These are phyloP conservation scores for Hypoxylon subgilvum DNA, from an alignment of 495 filamentous ascomycete species.

Conservation along the genomic window DNA sequence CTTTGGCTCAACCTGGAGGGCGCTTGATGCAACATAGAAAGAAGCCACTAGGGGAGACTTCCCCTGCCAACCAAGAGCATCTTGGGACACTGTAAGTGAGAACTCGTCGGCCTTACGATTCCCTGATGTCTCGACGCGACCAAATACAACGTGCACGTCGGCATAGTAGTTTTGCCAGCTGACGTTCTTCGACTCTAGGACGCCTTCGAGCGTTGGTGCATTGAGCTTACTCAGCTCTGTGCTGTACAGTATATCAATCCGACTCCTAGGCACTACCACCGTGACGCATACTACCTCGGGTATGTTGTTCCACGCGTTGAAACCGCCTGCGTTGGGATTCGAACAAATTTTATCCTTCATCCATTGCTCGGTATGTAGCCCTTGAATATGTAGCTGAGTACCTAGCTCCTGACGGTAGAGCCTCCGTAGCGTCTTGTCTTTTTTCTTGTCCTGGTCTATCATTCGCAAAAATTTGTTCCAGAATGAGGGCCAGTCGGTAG, in stretches of 20 bases:
- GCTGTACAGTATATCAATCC: conserved; percentile 29
- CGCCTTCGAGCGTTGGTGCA: conserved; percentile 35
- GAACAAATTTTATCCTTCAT: conserved; percentile 14
- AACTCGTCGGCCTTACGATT: conserved; percentile 35
- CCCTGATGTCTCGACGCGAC: conserved; percentile 35
- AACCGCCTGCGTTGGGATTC: conserved; percentile 16
- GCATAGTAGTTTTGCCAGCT: conserved; percentile 38
- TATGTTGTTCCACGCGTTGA: conserved; percentile 40
- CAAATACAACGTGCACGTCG: conserved; percentile 45
- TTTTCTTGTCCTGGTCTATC: conserved; percentile 15
- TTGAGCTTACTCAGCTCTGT: conserved; percentile 15
- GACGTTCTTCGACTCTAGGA: conserved; percentile 22
- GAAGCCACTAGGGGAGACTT: conserved; percentile 48
- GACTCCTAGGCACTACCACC: conserved; percentile 41
- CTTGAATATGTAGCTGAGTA: conserved; percentile 39
- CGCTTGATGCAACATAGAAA: conserved; percentile 45
- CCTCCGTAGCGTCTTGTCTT: not conserved
- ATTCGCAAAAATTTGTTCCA: conserved; percentile 10
- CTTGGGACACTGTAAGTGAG: conserved; percentile 34
- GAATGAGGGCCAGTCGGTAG: conserved; percentile 26
- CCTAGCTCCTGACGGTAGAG: conserved; percentile 32
- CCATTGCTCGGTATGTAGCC: conserved; percentile 32
- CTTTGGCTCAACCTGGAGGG: conserved; percentile 35
- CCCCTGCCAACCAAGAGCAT: conserved; percentile 44
- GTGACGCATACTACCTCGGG: conserved; percentile 48